Percentiles rank a stretch among this genome's conserved stretches.
Conservation (phyloP, 805 yeast species). For the Zygosaccharomyces rouxii region DNA sequence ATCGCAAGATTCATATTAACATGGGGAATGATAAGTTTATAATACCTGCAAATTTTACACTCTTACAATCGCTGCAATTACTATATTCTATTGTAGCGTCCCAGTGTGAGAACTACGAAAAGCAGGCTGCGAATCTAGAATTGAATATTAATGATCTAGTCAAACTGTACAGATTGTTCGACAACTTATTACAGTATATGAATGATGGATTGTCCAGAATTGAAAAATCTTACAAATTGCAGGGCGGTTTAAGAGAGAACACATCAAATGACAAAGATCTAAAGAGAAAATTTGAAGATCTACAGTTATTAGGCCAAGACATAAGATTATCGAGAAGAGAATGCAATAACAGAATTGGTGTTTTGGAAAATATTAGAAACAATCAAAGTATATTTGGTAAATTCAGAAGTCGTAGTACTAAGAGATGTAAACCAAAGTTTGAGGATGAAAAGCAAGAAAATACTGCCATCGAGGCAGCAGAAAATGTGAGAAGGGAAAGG, state of each 20-base stretch:
- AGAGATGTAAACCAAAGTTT: constrained; percentile 6
- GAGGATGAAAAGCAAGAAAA: constrained; percentile 22
- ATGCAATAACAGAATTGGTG: constrained; percentile 10
- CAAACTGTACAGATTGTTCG: constrained; percentile 17
- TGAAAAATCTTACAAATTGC: constrained; percentile 20
- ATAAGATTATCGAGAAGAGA: constrained; percentile 24
- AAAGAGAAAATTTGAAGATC: constrained; percentile 20
- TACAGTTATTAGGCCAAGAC: constrained; percentile 31
- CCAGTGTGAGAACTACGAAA: constrained; percentile 21
- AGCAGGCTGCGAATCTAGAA: constrained; percentile 10
- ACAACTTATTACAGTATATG: constrained; percentile 21
- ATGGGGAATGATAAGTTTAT: constrained; percentile 28
- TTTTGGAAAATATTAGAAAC: constrained; percentile 11
- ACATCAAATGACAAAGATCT: constrained; percentile 15
- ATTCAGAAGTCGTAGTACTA: constrained; percentile 8
- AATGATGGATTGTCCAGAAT: constrained; percentile 26
- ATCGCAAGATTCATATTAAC: neutral
- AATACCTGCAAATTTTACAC: constrained; percentile 29
- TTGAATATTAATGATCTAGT: constrained; percentile 8
- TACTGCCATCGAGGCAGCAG: constrained; percentile 23
- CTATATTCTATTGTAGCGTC: constrained; percentile 27
- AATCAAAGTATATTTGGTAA: constrained; percentile 8
- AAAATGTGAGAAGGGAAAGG: constrained; percentile 20
- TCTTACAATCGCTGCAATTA: constrained; percentile 29
- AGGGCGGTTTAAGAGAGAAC: constrained; percentile 14